These are phyloP conservation scores for Aspergillus sp. DNA, from an alignment of 2,329 filamentous ascomycete species.

Conservation along the genomic window DNA sequence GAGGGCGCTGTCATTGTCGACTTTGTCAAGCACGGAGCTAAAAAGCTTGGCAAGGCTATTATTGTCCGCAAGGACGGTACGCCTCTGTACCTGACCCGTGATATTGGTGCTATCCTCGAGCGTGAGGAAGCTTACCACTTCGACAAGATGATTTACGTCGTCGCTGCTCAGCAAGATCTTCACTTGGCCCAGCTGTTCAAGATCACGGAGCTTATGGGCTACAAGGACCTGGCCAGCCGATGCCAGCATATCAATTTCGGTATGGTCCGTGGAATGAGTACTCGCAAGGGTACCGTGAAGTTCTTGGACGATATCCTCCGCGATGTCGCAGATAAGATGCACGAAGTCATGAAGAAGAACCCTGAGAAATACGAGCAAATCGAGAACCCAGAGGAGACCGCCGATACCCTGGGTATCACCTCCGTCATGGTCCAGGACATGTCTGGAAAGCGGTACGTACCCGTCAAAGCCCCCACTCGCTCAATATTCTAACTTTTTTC, in stretches of 20 bases:
- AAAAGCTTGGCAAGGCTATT: slow-evolving; percentile 70
- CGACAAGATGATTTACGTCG: slow-evolving; percentile 71
- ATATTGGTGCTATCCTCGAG: slow-evolving; percentile 69
- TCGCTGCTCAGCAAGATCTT: slow-evolving; percentile 67
- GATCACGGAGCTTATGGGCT: slow-evolving; percentile 65
- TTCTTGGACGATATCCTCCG: slow-evolving; percentile 74
- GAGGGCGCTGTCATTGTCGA: slow-evolving; percentile 72
- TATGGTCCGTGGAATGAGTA: slow-evolving; percentile 69
- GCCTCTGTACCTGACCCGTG: slow-evolving; percentile 70
- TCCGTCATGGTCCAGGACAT: slow-evolving; percentile 99
- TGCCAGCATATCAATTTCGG: slow-evolving; percentile 70
- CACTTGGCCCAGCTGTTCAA: slow-evolving; percentile 69
- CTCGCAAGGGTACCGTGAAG: slow-evolving; percentile 72
- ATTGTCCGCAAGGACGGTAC: slow-evolving; percentile 71
- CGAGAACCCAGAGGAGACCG: slow-evolving; percentile 76
- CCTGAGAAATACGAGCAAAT: slow-evolving; percentile 88
- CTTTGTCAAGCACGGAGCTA: slow-evolving; percentile 68
- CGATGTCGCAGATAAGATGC: slow-evolving; percentile 92
- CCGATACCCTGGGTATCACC: slow-evolving; percentile 89
- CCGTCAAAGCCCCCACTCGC: neutral
- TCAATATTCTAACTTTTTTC: slow-evolving; percentile 13
- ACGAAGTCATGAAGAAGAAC: slow-evolving; percentile 94
- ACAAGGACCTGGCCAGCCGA: slow-evolving; percentile 61
- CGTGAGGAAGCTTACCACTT: slow-evolving; percentile 65
- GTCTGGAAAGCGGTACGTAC: slow-evolving; percentile 80